Base-by-base conservation (phyloP, 805 yeast genomes). In the Sugiyamaella qingdaonensis region DNA sequence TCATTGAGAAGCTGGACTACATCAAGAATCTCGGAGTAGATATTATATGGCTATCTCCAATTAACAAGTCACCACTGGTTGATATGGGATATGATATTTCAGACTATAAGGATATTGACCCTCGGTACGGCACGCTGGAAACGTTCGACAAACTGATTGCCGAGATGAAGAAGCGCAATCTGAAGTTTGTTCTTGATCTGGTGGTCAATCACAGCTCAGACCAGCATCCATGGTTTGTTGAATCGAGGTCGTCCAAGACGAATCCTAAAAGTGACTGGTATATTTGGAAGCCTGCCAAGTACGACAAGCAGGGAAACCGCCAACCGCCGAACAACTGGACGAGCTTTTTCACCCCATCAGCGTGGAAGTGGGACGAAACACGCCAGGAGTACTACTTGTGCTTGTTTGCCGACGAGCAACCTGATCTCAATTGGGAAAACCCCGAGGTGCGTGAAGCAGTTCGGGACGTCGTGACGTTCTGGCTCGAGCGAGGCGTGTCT, bases 41-140 rank as follows among this genome's bases (percentile, higher is more conserved):
- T 53, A 75, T 77, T 13, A 68, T 81, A 39, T 81, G 85, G 85
- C 64, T 80, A 51, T 76, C 79, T 24, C 85, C 85, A 19, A 77
- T 78, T 70, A 79, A 73, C 66, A 81, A 77, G 56, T 76, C 82
- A 2, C 85, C 85, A 4, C 80, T 78, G 63, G 78, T 75, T 49
- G 85, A 80, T 63, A 80, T 80, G 84, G 85, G 85, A 2, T 81
- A 80, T 62, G 85, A 81, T 59, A 78, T 81, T 60, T 66, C 78
- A 16, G 75, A 81, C 65, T 81, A 81, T 67, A 74, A 78, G 63
- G 73, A 66, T 21, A 74, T 81, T 37, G 74, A 80, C 64, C 75
- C 78, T 13, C 69, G 70, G 54, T 80, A 78, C 64, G 86, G 85
- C 36, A 73, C 81, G 11, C 63, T 79, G 65, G 76, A 76, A 54